A percentile compares a stretch with the other conserved stretches of the same genome.
Conservation (phyloP, 495 filamentous ascomycete species). For the Lasiosphaeria hispida region DNA sequence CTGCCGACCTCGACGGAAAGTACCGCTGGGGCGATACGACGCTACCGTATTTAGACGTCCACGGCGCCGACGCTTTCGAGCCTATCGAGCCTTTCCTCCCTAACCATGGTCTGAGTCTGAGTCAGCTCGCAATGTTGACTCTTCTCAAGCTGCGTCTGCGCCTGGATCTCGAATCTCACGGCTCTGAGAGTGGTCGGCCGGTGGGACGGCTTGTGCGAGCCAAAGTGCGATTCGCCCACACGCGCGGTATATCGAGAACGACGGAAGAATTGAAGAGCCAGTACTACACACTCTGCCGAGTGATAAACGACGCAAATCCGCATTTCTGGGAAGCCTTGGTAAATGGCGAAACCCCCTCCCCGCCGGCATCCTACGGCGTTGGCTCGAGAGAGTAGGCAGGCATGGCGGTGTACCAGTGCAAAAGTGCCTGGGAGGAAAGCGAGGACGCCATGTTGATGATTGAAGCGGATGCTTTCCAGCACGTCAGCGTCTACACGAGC, state of each 20-base stretch:
- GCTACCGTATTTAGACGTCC: constrained; percentile 34
- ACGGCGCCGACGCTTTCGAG: constrained; percentile 39
- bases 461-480: constrained; percentile 27
- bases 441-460: constrained; percentile 36
- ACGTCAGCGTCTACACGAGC: neutral
- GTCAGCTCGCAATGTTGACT: constrained; percentile 28
- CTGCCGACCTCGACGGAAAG: constrained; percentile 16
- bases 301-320: constrained; percentile 30
- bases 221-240: neutral
- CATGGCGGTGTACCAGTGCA: constrained; percentile 31
- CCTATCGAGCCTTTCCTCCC: constrained; percentile 24
- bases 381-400: constrained; percentile 33
- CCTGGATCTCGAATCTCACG: constrained; percentile 28
- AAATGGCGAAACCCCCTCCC: constrained; percentile 21
- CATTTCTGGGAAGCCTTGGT: constrained; percentile 39
- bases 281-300: constrained; percentile 26
- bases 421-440: constrained; percentile 38
- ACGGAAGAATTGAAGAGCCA: constrained; percentile 23
- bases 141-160: constrained; percentile 40
- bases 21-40: constrained; percentile 42
- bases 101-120: constrained; percentile 20
- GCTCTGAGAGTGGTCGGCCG: neutral
- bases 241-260: neutral
- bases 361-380: constrained; percentile 15
- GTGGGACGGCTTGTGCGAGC: constrained; percentile 5